These are phyloP conservation scores for Colletotrichum sp. DNA, from an alignment of 2,329 filamentous ascomycete species.

Conservation along the genomic window DNA sequence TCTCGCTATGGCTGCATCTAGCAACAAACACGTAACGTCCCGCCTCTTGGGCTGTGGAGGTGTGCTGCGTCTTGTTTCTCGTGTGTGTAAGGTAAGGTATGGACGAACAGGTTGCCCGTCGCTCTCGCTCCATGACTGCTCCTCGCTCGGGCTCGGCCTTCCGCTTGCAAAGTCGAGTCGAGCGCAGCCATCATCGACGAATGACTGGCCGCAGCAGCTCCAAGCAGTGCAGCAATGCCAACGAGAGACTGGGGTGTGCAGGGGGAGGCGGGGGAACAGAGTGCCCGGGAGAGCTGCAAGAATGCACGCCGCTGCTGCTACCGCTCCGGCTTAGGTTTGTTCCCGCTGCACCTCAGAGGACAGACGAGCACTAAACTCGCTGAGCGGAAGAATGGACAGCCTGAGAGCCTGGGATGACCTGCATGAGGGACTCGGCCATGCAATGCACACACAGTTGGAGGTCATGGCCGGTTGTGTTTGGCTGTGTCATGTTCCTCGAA, in stretches of 20 bases:
- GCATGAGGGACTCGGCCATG: conserved; percentile 11
- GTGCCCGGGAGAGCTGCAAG: not conserved
- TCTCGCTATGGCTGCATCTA: conserved; percentile 10
- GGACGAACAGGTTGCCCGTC: not conserved
- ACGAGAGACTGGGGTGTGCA: not conserved
- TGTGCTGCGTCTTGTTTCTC: not conserved
- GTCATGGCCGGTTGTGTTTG: conserved; percentile 9
- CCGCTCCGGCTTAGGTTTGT: not conserved
- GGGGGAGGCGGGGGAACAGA: not conserved
- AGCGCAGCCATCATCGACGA: not conserved
- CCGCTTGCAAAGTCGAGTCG: not conserved
- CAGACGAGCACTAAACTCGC: not conserved
- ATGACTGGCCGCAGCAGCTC: conserved; percentile 10
- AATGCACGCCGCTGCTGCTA: not conserved
- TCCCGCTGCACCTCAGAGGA: not conserved
- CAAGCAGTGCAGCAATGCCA: not conserved
- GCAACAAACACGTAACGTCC: conserved; percentile 14
- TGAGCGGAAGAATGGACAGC: not conserved
- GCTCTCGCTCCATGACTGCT: not conserved
- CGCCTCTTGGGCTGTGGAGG: not conserved
- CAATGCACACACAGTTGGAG: not conserved
- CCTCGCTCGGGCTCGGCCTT: not conserved
- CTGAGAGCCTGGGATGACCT: conserved; percentile 3
- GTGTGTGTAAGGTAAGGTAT: not conserved
- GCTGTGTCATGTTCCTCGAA: conserved; percentile 16